phyloP scores from a whole-genome alignment of 1,139 yeast species.

The Wickerhamomyces sp. region DNA sequence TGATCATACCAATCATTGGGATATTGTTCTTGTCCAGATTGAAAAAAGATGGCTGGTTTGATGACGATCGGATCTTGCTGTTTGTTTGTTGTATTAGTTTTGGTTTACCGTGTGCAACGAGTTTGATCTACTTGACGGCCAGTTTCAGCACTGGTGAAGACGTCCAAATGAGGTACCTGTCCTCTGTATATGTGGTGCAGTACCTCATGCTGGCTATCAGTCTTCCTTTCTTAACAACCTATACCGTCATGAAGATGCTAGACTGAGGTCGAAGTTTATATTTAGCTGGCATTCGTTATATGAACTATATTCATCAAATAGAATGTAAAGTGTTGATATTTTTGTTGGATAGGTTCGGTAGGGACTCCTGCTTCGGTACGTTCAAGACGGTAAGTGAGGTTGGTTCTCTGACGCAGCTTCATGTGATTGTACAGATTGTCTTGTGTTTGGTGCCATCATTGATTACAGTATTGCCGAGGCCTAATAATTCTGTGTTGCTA shows the following conservation, averaged over 20 bases:
- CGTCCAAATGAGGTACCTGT: conserved; percentile 65
- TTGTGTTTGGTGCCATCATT: too few relatives aligned
- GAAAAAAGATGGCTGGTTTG: conserved; percentile 43
- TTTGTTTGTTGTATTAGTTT: conserved; percentile 3
- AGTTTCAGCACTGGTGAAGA: conserved; percentile 1
- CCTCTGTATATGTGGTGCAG: conserved; percentile 62
- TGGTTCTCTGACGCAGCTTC: too few relatives aligned
- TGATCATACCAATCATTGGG: conserved; percentile 55
- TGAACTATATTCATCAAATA: too few relatives aligned
- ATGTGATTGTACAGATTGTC: too few relatives aligned
- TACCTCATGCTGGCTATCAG: conserved; percentile 53
- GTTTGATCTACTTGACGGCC: conserved; percentile 1
- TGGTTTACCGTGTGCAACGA: conserved; percentile 4
- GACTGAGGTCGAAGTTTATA: neutral
- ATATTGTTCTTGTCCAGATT: conserved; percentile 47
- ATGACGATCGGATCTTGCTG: conserved; percentile 26
- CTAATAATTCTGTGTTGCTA: too few relatives aligned
- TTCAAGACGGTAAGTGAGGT: too few relatives aligned
- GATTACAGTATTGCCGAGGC: too few relatives aligned
- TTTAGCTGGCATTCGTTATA: too few relatives aligned
- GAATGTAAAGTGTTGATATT: too few relatives aligned
- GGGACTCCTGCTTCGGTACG: too few relatives aligned
- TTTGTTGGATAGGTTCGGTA: too few relatives aligned
- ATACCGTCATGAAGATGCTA: conserved; percentile 27
- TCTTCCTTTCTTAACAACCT: conserved; percentile 52